phyloP scores from a whole-genome alignment of 176 grass and related monocot species.

The Oryza australiensis region DNA sequence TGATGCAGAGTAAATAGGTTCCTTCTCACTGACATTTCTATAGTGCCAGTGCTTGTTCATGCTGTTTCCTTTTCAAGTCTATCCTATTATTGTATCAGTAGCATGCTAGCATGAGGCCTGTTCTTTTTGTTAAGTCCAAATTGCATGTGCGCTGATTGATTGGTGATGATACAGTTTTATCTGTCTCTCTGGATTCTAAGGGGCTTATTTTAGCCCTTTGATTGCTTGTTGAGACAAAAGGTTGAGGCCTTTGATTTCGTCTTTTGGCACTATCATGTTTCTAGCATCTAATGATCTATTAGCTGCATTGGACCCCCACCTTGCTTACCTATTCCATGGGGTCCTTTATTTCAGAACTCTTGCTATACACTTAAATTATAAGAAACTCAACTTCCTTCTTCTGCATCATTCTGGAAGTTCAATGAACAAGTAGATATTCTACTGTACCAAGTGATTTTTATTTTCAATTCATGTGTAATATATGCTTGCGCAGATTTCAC shows the following conservation, averaged over 20 bases:
- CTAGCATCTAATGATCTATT: constrained; percentile 10
- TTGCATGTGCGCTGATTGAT: constrained; percentile 42
- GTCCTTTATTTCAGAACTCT: constrained; percentile 20
- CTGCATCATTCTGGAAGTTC: constrained; percentile 11
- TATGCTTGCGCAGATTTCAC: constrained; percentile 73
- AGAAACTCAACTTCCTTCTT: neutral
- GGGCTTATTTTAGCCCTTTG: constrained; percentile 22
- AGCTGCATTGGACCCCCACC: constrained; percentile 14
- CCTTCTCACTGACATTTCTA: constrained; percentile 13
- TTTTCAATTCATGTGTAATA: neutral
- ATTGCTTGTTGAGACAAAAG: constrained; percentile 46
- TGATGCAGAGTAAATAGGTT: neutral
- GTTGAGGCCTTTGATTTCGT: constrained; percentile 37
- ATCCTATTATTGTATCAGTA: constrained; percentile 18
- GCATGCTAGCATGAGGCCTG: constrained; percentile 31
- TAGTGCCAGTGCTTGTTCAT: constrained; percentile 15
- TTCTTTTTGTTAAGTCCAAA: constrained; percentile 20
- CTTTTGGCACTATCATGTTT: constrained; percentile 36
- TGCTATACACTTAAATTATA: constrained; percentile 24
- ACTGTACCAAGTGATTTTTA: constrained; percentile 10
- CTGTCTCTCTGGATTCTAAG: constrained; percentile 32
- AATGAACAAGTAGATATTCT: constrained; percentile 20
- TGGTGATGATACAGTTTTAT: constrained; percentile 32
- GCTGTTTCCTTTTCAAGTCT: constrained; percentile 16
- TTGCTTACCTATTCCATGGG: constrained; percentile 32